Conservation (phyloP, 805 yeast species). For the Kodamaea neixiangensis region DNA sequence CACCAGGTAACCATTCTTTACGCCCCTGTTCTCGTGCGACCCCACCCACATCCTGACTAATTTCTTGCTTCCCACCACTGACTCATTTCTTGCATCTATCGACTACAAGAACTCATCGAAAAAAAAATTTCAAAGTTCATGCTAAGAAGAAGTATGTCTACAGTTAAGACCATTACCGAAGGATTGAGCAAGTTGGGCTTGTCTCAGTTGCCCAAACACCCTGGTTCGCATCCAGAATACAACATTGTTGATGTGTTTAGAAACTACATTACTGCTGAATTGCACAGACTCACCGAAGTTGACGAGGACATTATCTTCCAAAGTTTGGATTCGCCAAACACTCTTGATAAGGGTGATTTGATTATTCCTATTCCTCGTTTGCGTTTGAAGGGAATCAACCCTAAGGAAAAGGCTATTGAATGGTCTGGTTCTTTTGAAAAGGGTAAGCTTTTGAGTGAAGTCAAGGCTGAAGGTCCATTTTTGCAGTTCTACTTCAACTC, state of each 20-base stretch:
- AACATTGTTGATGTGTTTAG: conserved; percentile 88
- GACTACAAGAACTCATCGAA: neutral
- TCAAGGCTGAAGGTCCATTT: conserved; percentile 85
- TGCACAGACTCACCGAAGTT: conserved; percentile 72
- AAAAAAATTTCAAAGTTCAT: conserved; percentile 4
- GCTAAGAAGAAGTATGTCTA: conserved; percentile 9
- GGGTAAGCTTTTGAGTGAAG: conserved; percentile 67
- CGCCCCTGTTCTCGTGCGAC: too few species aligned
- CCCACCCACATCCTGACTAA: too few species aligned
- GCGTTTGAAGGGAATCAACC: conserved; percentile 74
- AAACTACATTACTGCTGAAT: conserved; percentile 81
- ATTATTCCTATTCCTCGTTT: conserved; percentile 89
- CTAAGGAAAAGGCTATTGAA: conserved; percentile 68
- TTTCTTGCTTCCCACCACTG: neutral
- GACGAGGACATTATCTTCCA: conserved; percentile 69
- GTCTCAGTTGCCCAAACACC: conserved; percentile 41
- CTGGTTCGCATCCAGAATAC: conserved; percentile 70
- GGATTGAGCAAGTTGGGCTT: conserved; percentile 40
- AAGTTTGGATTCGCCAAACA: conserved; percentile 84
- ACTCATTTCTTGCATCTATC: neutral
- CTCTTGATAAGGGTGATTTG: conserved; percentile 89
- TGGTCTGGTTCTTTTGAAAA: conserved; percentile 79
- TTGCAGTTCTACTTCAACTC: conserved; percentile 85
- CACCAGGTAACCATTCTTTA: too few species aligned
- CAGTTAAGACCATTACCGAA: conserved; percentile 27